A percentile compares a stretch with the other conserved stretches of the same genome.
These are phyloP conservation scores for Alternaria solani DNA, from an alignment of 2,329 filamentous ascomycete genomes.

Conservation along the genomic window DNA sequence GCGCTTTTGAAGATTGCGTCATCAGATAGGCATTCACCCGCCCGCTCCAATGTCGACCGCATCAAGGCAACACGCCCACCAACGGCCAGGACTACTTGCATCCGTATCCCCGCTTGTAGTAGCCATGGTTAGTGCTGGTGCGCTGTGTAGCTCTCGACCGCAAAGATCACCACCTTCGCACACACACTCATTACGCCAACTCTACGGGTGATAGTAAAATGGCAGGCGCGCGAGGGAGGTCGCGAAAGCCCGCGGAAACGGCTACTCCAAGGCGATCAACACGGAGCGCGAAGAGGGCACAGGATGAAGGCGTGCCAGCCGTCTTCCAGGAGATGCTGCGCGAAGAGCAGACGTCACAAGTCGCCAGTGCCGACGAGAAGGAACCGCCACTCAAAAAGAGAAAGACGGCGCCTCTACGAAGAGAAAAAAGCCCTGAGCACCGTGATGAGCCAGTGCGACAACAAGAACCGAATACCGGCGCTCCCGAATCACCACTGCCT, in stretches of 20 bases:
- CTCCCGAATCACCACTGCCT: slow-evolving; percentile 9
- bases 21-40: slow-evolving; percentile 5
- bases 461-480: not conserved
- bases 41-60: not conserved
- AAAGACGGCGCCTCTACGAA: slow-evolving; percentile 30
- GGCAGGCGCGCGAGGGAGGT: slow-evolving; percentile 37
- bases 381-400: slow-evolving; percentile 52
- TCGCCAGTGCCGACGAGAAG: slow-evolving; percentile 38
- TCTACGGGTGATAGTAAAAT: slow-evolving; percentile 23
- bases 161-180: not conserved
- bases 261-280: slow-evolving; percentile 35
- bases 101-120: not conserved
- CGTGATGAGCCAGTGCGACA: not conserved
- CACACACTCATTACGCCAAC: slow-evolving; percentile 6
- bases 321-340: slow-evolving; percentile 58
- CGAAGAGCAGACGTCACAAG: slow-evolving; percentile 49
- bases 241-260: slow-evolving; percentile 28
- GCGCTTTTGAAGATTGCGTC: slow-evolving; percentile 19
- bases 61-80: not conserved
- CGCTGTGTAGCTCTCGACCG: not conserved
- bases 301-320: slow-evolving; percentile 49
- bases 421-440: slow-evolving; percentile 10
- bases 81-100: not conserved
- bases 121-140: not conserved
- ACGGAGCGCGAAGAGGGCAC: slow-evolving; percentile 28